Base-by-base conservation (phyloP, 257 asterid species). In the Handroanthus guayacan region DNA sequence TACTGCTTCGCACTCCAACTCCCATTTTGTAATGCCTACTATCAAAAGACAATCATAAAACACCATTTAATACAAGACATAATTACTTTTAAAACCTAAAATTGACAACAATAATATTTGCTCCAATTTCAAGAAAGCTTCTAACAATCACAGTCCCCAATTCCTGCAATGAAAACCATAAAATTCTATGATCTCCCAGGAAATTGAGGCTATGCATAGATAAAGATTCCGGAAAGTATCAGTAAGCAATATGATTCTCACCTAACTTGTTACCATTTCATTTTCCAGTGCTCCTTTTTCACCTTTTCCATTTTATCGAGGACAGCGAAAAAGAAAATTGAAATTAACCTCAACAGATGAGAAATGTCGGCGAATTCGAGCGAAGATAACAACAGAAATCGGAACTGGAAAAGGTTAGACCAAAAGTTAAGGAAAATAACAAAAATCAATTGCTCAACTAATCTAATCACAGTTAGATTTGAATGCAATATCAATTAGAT, bases 11-110 rank as follows among this genome's bases (percentile, higher is more conserved):
- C 9, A 48, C 43, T 76, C 76, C 79, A 50, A 67, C 66, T 43
- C 80, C 86, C 84, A 76, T 80, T 69, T 63, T 62, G 44, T 74
- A 51, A 36, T 39, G 71, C 72, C 56, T 55, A 52, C 67, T 72
- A 48, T 3, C 17, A 44, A 57, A 80, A 31, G 20, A 58, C 10
- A 55, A 60, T 38, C 17, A 14, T 51, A 68, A 14, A 68, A 6
- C 34, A 62, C 31, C 38, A 67, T 18, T 20, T 67, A 17, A 48
- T 12, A 38, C 1, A 38, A 9, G n/a, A 14, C 13, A 48, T 10
- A n/a, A 41, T 39, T 25, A 41, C 62, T 71, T 13, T 18, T 0
- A 25, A 17, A 17, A 57, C n/a, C 67, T 6, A 43, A 47, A 38
- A 38, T 43, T 9, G 18, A 11, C 62, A 78, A 16, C 38, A 45